Evolutionary conservation across 192 early-diverging fungal genomes (phyloP).

Genomic region (Dissophora globulifera): DNA sequence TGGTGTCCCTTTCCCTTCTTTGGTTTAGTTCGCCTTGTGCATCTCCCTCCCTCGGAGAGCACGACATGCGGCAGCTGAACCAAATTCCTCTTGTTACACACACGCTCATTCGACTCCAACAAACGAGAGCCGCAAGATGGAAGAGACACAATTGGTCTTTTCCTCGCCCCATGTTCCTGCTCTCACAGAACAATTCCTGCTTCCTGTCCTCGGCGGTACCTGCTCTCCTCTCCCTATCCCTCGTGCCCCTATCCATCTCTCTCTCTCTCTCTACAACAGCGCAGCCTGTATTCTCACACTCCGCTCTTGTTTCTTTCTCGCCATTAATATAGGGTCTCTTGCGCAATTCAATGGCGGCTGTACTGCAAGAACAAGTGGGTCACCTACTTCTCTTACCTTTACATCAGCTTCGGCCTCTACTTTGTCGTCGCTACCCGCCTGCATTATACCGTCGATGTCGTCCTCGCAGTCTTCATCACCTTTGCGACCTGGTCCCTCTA

Average conservation of each 20-base stretch:
- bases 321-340: conserved; percentile 31
- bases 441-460: conserved; percentile 57
- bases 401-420: conserved; percentile 45
- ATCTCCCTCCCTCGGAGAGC: too few relatives aligned
- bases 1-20: too few relatives aligned
- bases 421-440: conserved; percentile 55
- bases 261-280: too few relatives aligned
- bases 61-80: too few relatives aligned
- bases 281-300: too few relatives aligned
- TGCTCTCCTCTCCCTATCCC: too few relatives aligned
- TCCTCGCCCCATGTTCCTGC: neutral
- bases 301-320: neutral
- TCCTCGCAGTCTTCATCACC: conserved; percentile 62
- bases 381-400: conserved; percentile 50
- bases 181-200: too few relatives aligned
- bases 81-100: too few relatives aligned
- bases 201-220: too few relatives aligned
- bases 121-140: too few relatives aligned
- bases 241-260: too few relatives aligned
- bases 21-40: too few relatives aligned
- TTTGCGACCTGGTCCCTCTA: conserved; percentile 65
- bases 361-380: conserved; percentile 55
- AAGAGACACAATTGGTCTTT: neutral
- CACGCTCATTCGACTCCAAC: neutral
- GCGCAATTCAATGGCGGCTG: conserved; percentile 50